Conservation (phyloP, 805 yeast genomes). For the Pichia nanzhaoensis region DNA sequence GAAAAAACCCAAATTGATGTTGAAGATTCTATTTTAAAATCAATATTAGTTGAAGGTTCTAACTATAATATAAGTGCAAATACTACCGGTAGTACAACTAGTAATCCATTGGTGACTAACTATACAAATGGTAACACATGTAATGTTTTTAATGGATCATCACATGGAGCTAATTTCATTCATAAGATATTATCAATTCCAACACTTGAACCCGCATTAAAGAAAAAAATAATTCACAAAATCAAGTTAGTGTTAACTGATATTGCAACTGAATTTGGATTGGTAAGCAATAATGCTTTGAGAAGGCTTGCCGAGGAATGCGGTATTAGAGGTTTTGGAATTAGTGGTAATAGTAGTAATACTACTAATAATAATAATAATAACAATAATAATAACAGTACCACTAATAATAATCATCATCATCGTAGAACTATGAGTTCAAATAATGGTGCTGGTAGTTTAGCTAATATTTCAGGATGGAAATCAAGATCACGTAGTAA, state of each 20-base stretch:
- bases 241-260: conserved; percentile 59
- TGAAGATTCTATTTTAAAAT: conserved; percentile 27
- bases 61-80: conserved; percentile 18
- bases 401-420: conserved; percentile 18
- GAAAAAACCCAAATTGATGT: conserved; percentile 7
- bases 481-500: conserved; percentile 11
- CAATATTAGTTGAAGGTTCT: conserved; percentile 53
- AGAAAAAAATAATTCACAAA: conserved; percentile 51
- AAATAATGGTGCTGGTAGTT: conserved; percentile 6
- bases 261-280: conserved; percentile 47
- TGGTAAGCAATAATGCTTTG: conserved; percentile 64
- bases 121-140: background rate
- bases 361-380: no score
- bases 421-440: conserved; percentile 23
- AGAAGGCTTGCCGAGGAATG: conserved; percentile 89
- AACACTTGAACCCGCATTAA: conserved; percentile 47
- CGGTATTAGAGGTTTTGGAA: conserved; percentile 42
- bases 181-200: conserved; percentile 76
- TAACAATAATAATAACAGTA: no score
- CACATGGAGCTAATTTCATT: conserved; percentile 65
- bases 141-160: conserved; percentile 1
- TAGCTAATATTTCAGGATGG: conserved; percentile 10
- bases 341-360: no score
- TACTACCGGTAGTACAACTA: conserved; percentile 2
- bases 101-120: background rate